A percentile compares a stretch with the other conserved stretches of the same genome.
phyloP scores from a whole-genome alignment of 345 rosid genomes.

The Ceriops zippeliana region DNA sequence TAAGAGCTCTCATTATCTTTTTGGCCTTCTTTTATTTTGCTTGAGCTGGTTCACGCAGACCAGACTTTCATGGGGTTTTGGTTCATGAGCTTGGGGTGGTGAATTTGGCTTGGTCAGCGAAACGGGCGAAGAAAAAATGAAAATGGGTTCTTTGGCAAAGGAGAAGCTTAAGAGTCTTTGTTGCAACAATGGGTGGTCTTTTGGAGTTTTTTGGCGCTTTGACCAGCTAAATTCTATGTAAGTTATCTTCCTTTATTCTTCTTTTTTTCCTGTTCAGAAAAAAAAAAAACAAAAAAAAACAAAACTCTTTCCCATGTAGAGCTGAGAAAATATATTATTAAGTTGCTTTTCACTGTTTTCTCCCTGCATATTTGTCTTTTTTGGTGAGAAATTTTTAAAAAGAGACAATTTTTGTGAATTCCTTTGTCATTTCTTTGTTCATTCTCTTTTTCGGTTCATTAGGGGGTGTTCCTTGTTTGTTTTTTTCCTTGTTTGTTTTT shows the following conservation, averaged over 20 bases:
- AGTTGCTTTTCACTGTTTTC: too few species aligned
- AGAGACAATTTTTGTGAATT: too few species aligned
- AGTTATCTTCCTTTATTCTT: conserved; percentile 11
- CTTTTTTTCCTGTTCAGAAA: background rate
- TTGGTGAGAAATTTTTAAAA: too few species aligned
- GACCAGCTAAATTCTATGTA: conserved; percentile 71
- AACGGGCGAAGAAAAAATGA: conserved; percentile 1
- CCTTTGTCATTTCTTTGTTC: too few species aligned
- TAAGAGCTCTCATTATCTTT: too few species aligned
- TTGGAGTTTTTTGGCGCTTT: conserved; percentile 73
- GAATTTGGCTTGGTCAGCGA: conserved; percentile 18
- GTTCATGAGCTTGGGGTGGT: conserved; percentile 18
- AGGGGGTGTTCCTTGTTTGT: background rate
- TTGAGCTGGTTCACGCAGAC: background rate
- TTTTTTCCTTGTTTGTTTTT: conserved; percentile 1
- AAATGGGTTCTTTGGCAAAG: conserved; percentile 31
- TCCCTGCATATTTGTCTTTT: too few species aligned
- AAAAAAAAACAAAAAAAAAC: too few species aligned
- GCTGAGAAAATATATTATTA: too few species aligned
- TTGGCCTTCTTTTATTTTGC: background rate
- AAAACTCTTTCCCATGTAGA: too few species aligned
- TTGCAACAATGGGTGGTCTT: conserved; percentile 80
- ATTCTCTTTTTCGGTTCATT: too few species aligned
- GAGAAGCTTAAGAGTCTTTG: conserved; percentile 59
- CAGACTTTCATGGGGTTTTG: conserved; percentile 6